Evolutionary conservation across 73 alveolate species (phyloP).

Genomic region (Durusdinium trenchii): DNA sequence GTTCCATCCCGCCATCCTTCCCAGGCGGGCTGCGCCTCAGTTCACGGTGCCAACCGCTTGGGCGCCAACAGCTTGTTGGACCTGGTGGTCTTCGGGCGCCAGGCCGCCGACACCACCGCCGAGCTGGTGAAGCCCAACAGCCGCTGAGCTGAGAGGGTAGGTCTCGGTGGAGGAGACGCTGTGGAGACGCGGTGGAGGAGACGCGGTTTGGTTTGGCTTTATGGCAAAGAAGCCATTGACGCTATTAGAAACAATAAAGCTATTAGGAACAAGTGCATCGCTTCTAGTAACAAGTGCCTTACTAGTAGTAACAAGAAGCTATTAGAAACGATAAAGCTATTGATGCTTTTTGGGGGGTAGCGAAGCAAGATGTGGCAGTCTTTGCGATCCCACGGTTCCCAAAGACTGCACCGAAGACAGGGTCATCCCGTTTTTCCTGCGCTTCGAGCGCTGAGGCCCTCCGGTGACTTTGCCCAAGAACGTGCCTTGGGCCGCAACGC

Average conservation of each 20-base stretch:
- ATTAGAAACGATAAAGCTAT: no score
- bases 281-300: no score
- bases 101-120: constrained; percentile 84
- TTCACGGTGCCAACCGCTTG: constrained; percentile 99
- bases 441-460: constrained; percentile 9
- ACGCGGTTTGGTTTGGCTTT: neutral
- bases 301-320: no score
- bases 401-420: neutral
- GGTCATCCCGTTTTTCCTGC: no score
- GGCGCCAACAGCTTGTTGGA: constrained; percentile 99
- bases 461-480: constrained; percentile 41
- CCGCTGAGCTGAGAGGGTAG: no score
- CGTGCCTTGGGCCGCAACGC: neutral
- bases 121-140: constrained; percentile 92
- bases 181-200: neutral
- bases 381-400: neutral
- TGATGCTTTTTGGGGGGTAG: neutral
- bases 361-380: neutral
- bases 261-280: no score
- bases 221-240: neutral
- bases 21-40: constrained; percentile 99
- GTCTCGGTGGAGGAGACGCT: no score
- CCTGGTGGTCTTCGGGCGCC: constrained; percentile 99
- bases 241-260: neutral
- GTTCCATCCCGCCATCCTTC: neutral